Base-by-base conservation (phyloP, 2,329 filamentous ascomycete genomes). In the Stromatinia cepivora region DNA sequence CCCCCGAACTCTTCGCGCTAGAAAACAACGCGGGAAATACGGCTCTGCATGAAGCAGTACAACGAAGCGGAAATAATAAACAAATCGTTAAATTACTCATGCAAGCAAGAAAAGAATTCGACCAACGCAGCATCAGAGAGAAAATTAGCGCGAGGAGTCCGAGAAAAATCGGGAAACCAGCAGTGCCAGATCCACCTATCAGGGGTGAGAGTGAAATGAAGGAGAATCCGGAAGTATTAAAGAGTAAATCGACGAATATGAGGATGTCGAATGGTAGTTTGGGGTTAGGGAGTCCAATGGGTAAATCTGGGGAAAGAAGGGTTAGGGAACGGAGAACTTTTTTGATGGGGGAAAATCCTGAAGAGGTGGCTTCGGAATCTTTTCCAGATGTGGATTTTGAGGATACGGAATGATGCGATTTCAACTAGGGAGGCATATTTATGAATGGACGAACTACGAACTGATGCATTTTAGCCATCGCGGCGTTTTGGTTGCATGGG, bases 41-140 rank as follows among this genome's bases (percentile, higher is more conserved):
- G 3, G 66, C 66, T 0, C 48, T 68, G 4, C 57, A 68, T 7
- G 66, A 64, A 46, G 66, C 66, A 5, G 66, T 53, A 0, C 25
- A 25, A 9, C 63, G 58, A 53, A 4, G 4, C 11, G 66, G 66
- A 17, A 63, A 64, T 25, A n/a, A 68, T 22, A 39, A 34, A 15
- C 22, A 54, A 25, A 22, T 54, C 8, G n/a, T 63, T 8, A 52
- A 56, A 7, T 8, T 45, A 5, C 53, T 68, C 20, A 36, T 68
- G 11, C 22, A 22, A 6, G 63, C 63, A 10, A 20, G 63, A 39
- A 25, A 42, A 17, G 36, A 66, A n/a, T 54, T 66, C 31, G 17
- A 57, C 10, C 48, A n/a, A 28, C 39, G 36, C n/a, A 22, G 13
- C 10, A 57, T 45, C 5, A 54, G 50, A 36, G 52, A 42, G 34